Base-by-base conservation (phyloP, 2,329 filamentous ascomycete genomes). In the Sporothrix inflata region DNA sequence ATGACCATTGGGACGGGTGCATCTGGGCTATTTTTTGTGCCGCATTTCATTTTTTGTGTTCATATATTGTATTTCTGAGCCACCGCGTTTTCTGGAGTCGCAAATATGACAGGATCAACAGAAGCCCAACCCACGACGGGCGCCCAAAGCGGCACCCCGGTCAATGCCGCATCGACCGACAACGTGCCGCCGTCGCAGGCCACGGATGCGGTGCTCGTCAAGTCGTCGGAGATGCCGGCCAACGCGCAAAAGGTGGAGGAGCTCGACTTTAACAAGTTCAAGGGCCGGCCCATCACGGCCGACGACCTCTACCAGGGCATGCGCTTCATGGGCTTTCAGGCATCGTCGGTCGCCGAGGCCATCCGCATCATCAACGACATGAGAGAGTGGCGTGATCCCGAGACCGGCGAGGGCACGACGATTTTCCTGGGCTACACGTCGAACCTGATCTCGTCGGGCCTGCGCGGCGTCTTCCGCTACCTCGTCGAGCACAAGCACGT, bases 341-440 rank as follows among this genome's bases (percentile, higher is more conserved):
- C 87, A 16, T 86, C 86, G 40, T 91, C 93, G 24, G 91, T 98
- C 76, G 92, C 91, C 45, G 93, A 97, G 78, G 96, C 95, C 14
- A 90, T 96, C 74, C 88, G 92, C 73, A 97, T 98, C 78, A 94
- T 99, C 80, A 96, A 99, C 79, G 90, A 93, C 74, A 99, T 99
- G 96, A 88, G 94, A 79, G 87, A 88, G 72, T 98, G 93, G 91
- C 86, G 87, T 74, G 92, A 97, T 79, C 89, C 93, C 0, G 92
- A 94, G 78, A 92, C 92, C 1, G 89, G 89, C 16, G 89, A 92
- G 34, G 88, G 88, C 78, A 96, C 96, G 21, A 98, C 96, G 73
- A 95, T 99, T 77, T 98, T 99, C 82, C 89, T 99, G 9, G 96
- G 96, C 72, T 99, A 98, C 84, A 99, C 96, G 11, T 97, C 94